Conservation (phyloP, 2,329 filamentous ascomycete species). For the Sclerotinia glacialis region DNA sequence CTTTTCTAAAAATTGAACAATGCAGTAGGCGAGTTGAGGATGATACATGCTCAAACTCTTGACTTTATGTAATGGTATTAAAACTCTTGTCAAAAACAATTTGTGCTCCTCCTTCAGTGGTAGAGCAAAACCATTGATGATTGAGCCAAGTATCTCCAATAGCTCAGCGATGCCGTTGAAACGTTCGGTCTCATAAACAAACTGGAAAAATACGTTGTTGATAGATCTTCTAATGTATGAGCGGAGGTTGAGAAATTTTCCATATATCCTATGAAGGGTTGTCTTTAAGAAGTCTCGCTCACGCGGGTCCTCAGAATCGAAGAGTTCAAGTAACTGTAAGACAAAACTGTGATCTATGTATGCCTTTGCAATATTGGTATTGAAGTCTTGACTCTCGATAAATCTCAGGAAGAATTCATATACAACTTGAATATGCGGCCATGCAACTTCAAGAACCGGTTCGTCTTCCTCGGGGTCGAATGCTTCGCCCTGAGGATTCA, state of each 20-base stretch:
- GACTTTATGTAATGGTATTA: slow-evolving; percentile 94
- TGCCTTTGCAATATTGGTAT: slow-evolving; percentile 98
- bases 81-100: slow-evolving; percentile 88
- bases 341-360: slow-evolving; percentile 99
- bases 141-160: slow-evolving; percentile 93
- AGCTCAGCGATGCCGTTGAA: slow-evolving; percentile 98
- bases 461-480: slow-evolving; percentile 99
- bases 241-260: slow-evolving; percentile 95
- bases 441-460: slow-evolving; percentile 94
- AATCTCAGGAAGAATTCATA: slow-evolving; percentile 99
- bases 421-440: slow-evolving; percentile 98
- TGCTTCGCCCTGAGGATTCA: slow-evolving; percentile 96
- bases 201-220: slow-evolving; percentile 99
- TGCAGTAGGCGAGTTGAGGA: slow-evolving; percentile 96
- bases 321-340: slow-evolving; percentile 91
- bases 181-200: slow-evolving; percentile 96
- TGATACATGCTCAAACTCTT: slow-evolving; percentile 99
- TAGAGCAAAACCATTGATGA: slow-evolving; percentile 97
- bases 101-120: slow-evolving; percentile 99
- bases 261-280: slow-evolving; percentile 95
- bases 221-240: slow-evolving; percentile 98
- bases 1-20: slow-evolving; percentile 97
- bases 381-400: slow-evolving; percentile 99
- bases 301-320: slow-evolving; percentile 95
- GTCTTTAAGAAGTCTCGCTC: slow-evolving; percentile 98